phyloP scores from a whole-genome alignment of 2,329 filamentous ascomycete genomes.

The Dissoconium aciculare region DNA sequence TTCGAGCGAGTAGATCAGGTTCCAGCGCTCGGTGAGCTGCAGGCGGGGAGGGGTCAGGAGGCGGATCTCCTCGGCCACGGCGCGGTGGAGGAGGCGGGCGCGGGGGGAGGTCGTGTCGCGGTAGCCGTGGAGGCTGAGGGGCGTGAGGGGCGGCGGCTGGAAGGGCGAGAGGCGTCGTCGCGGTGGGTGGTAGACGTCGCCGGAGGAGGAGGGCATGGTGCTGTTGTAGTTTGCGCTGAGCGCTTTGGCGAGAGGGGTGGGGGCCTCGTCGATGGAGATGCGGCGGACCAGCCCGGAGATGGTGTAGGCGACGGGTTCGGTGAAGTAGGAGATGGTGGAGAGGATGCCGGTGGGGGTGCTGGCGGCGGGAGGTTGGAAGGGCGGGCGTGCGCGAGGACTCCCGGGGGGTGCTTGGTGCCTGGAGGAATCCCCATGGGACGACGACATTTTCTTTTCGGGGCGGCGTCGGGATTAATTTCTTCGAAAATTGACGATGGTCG shows the following conservation, averaged over 20 bases:
- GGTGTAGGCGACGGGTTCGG: slow-evolving; percentile 36
- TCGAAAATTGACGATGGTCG: too few relatives aligned
- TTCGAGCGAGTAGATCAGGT: slow-evolving; percentile 73
- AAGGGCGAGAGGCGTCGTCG: slow-evolving; percentile 60
- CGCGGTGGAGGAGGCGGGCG: slow-evolving; percentile 52
- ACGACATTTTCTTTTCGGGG: too few relatives aligned
- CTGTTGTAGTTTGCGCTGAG: slow-evolving; percentile 27
- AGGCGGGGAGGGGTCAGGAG: slow-evolving; percentile 74
- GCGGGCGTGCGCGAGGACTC: too few relatives aligned
- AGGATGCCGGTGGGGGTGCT: too few relatives aligned
- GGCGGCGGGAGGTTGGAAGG: too few relatives aligned
- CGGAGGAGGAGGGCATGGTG: slow-evolving; percentile 8
- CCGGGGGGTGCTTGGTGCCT: too few relatives aligned
- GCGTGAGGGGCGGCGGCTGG: slow-evolving; percentile 75
- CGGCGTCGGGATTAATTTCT: too few relatives aligned
- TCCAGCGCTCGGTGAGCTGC: slow-evolving; percentile 78
- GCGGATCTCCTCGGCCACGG: slow-evolving; percentile 82
- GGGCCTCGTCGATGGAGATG: slow-evolving; percentile 31
- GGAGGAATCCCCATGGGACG: too few relatives aligned
- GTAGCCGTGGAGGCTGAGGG: slow-evolving; percentile 56
- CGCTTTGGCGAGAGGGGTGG: slow-evolving; percentile 23
- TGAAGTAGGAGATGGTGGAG: slow-evolving; percentile 30
- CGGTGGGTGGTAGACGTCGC: slow-evolving; percentile 39
- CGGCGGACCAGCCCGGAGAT: slow-evolving; percentile 33
- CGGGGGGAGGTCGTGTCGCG: slow-evolving; percentile 42